Evolutionary conservation across 257 asterid species (phyloP), one percentile per base, ranked within the genome.

Genomic region (Plantago major): DNA sequence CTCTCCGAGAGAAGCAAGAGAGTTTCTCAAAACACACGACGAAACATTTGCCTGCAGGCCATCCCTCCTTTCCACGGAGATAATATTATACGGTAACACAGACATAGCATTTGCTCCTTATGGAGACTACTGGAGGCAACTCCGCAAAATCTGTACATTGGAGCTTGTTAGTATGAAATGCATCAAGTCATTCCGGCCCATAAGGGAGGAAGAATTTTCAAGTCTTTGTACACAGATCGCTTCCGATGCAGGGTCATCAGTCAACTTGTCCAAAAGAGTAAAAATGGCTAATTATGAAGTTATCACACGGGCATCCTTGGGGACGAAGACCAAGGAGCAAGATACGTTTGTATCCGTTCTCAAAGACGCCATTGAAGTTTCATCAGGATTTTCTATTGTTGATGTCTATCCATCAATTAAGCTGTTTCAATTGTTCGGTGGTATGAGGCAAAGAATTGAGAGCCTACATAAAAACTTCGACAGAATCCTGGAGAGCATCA

Each of bases 121-220:
- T 15, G 74, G 71, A 3, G 69, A 54, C 1, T 72, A 75, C 53
- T 75, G 81, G 81, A 71, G 76, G 69, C 67, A 77, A 13, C 48
- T 73, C 13, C 45, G 73, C 6, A 75, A 63, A 53, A 63, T 75
- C 14, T 67, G 78, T 55, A 58, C 53, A 1, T 9, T 64, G 0
- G 78, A 74, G 57, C 71, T 71, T 37, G 22, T 74, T 5, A 71
- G 67, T 28, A 2, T 9, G n/a, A 70, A 59, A 17, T 66, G 68
- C 0, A 70, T 76, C 14, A 67, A 43, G 9, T 67, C 72, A 0
- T 66, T 66, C 26, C 56, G 50, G 6, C 11, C 60, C 11, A 28
- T 65, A 8, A 60, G 78, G 51, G 71, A 61, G 47, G 74, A 61
- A 42, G 77, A 66, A 50, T 42, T 55, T 0, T 11, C 57, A 1